Evolutionary conservation across 176 grass and related monocot species (phyloP).

Genomic region (Alloteropsis semialata): DNA sequence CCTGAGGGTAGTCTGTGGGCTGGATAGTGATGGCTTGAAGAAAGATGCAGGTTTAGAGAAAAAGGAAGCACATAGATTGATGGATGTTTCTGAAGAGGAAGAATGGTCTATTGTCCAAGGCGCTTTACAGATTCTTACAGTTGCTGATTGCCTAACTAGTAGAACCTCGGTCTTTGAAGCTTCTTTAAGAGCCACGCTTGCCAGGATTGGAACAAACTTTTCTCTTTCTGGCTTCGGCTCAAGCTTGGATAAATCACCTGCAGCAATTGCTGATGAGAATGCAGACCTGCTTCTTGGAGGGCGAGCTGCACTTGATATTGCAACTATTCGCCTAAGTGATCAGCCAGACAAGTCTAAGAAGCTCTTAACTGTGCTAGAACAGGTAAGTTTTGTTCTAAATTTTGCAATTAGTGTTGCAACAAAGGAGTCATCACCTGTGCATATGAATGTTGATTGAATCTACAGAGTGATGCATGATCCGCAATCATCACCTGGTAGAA

Average conservation of each 20-base stretch:
- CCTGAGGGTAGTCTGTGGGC: constrained; percentile 70
- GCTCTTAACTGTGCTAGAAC: constrained; percentile 77
- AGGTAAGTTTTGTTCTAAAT: constrained; percentile 51
- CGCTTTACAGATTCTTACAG: constrained; percentile 93
- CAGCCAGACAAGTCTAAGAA: constrained; percentile 93
- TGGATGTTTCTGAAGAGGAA: constrained; percentile 94
- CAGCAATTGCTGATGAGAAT: constrained; percentile 39
- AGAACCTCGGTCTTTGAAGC: constrained; percentile 96
- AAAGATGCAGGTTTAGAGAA: constrained; percentile 60
- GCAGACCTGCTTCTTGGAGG: constrained; percentile 41
- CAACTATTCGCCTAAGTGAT: constrained; percentile 77
- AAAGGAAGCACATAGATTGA: constrained; percentile 49
- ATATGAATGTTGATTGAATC: constrained; percentile 21
- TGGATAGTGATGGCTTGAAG: constrained; percentile 60
- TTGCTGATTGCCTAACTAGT: constrained; percentile 89
- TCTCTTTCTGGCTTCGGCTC: constrained; percentile 66
- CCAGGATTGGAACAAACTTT: constrained; percentile 87
- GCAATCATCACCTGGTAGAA: background rate
- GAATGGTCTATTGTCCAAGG: constrained; percentile 99
- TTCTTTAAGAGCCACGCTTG: constrained; percentile 93
- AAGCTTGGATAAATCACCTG: constrained; percentile 50
- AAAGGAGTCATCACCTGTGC: background rate
- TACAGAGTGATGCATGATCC: constrained; percentile 2
- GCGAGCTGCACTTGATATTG: constrained; percentile 73
- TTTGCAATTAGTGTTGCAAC: constrained; percentile 16